Conservation (phyloP, 148 eudicot genomes). For the Chenopodium berlandieri region DNA sequence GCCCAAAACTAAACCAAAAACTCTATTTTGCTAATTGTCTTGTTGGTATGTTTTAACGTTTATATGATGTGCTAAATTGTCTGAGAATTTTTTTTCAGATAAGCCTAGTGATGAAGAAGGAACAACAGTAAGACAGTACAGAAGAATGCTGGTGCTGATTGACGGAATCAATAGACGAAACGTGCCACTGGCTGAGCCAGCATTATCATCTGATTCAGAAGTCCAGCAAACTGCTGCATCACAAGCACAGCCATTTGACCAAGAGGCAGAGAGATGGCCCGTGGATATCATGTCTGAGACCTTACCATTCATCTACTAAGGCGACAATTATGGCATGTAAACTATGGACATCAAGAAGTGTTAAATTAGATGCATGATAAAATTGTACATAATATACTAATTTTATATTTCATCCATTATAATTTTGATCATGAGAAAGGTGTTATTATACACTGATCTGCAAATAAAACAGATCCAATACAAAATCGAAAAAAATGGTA, state of each 20-base stretch:
- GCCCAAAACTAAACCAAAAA: too few relatives aligned
- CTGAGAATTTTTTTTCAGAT: background rate
- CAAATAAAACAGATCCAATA: too few relatives aligned
- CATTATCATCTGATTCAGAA: background rate
- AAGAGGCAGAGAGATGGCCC: background rate
- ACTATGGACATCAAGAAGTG: background rate
- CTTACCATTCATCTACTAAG: background rate
- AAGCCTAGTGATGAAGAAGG: background rate
- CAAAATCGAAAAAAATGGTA: too few relatives aligned
- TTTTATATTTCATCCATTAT: too few relatives aligned
- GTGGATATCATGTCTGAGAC: background rate
- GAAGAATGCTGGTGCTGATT: constrained; percentile 22
- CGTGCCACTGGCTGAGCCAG: background rate
- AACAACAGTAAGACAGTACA: background rate
- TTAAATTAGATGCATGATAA: background rate
- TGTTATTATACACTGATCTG: too few relatives aligned
- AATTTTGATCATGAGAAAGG: too few relatives aligned
- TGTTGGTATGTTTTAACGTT: background rate
- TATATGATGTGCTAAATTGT: background rate
- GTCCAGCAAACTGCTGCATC: background rate
- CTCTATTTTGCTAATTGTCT: too few relatives aligned
- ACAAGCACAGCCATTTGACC: background rate
- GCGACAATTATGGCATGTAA: background rate
- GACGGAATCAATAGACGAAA: background rate
- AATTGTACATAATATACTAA: background rate